Evolutionary conservation across 2,329 filamentous ascomycete species (phyloP).

Genomic region (Plectosphaerella cucumerina): DNA sequence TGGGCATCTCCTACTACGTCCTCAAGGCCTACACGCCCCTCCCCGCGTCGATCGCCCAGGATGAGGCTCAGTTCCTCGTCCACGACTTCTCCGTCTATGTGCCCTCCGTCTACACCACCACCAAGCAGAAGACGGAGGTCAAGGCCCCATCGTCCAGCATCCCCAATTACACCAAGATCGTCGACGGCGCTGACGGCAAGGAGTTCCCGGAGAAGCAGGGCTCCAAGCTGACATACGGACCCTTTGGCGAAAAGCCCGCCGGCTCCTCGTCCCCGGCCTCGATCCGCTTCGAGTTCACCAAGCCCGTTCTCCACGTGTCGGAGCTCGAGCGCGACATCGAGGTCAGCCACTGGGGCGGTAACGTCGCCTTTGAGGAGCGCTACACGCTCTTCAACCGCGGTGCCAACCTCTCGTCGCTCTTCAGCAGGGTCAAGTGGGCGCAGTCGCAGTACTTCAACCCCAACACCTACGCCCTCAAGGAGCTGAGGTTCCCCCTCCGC

Average conservation of each 20-base stretch:
- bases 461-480: constrained; percentile 73
- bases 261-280: constrained; percentile 68
- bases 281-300: constrained; percentile 93
- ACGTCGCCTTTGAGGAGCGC: constrained; percentile 89
- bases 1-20: constrained; percentile 81
- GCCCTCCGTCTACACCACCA: constrained; percentile 76
- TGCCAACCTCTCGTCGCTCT: constrained; percentile 69
- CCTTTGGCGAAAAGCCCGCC: constrained; percentile 78
- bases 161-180: constrained; percentile 78
- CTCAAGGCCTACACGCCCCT: constrained; percentile 77
- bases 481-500: constrained; percentile 74
- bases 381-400: constrained; percentile 86
- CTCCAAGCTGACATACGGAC: constrained; percentile 82
- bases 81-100: constrained; percentile 84
- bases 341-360: constrained; percentile 97
- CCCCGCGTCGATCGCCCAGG: constrained; percentile 77
- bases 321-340: constrained; percentile 86
- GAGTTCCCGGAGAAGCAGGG: constrained; percentile 76
- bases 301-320: constrained; percentile 77
- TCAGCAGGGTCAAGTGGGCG: constrained; percentile 74
- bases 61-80: constrained; percentile 79
- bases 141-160: constrained; percentile 77
- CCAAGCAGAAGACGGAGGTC: constrained; percentile 96
- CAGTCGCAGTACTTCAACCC: constrained; percentile 71
- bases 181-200: constrained; percentile 51